These are phyloP conservation scores for Pulveroboletus sp. DNA, from an alignment of 768 basidiomycete species.

Conservation along the genomic window DNA sequence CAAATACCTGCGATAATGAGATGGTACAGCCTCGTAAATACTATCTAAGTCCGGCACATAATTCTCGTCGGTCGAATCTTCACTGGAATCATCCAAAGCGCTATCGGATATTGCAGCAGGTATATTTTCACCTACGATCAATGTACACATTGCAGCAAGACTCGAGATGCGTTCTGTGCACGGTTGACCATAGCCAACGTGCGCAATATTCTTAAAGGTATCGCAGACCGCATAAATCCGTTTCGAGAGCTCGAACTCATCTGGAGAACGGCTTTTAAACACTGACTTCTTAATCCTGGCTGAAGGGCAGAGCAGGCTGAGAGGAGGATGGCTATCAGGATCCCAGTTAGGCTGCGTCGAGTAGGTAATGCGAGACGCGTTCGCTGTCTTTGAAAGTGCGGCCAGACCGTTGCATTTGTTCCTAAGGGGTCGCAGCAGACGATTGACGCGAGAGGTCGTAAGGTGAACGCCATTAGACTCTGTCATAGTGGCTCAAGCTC, in stretches of 20 bases:
- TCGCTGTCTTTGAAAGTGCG: constrained; percentile 18
- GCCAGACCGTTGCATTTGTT: constrained; percentile 41
- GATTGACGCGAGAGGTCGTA: constrained; percentile 38
- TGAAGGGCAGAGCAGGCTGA: constrained; percentile 37
- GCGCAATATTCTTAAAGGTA: constrained; percentile 48
- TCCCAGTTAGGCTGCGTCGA: constrained; percentile 20
- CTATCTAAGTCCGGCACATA: constrained; percentile 29
- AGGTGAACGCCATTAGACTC: constrained; percentile 27
- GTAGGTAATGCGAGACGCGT: constrained; percentile 11
- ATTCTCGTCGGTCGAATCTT: constrained; percentile 23
- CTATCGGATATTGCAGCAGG: constrained; percentile 21
- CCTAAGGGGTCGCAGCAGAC: constrained; percentile 45
- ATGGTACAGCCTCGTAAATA: constrained; percentile 50
- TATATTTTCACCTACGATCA: constrained; percentile 44
- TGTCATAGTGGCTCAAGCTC: not conserved
- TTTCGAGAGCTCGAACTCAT: constrained; percentile 41
- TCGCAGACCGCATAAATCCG: constrained; percentile 52
- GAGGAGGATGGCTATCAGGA: constrained; percentile 25
- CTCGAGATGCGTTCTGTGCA: constrained; percentile 26
- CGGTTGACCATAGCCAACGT: constrained; percentile 30
- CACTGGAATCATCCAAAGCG: constrained; percentile 15
- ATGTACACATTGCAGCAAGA: constrained; percentile 45
- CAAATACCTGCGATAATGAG: constrained; percentile 46
- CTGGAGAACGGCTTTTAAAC: constrained; percentile 31
- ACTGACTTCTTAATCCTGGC: constrained; percentile 32